Evolutionary conservation across 768 basidiomycete species (phyloP).

Genomic region (Panaeolus cyanescens): DNA sequence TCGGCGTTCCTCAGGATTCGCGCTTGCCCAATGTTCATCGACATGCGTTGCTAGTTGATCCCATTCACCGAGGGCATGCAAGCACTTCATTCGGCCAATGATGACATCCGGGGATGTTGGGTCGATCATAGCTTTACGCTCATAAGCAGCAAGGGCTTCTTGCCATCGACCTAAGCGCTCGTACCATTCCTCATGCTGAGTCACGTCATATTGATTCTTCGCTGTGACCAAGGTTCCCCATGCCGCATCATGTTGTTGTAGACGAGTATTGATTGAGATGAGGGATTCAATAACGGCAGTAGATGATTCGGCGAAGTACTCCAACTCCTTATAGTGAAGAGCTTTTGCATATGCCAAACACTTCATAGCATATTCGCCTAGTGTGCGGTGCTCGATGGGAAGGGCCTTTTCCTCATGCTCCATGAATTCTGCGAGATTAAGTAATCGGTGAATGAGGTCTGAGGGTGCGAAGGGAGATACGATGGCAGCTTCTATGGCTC

Average conservation of each 20-base stretch:
- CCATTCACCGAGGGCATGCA: slow-evolving; percentile 99
- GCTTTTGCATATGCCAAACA: slow-evolving; percentile 97
- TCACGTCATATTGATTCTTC: slow-evolving; percentile 85
- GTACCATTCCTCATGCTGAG: slow-evolving; percentile 97
- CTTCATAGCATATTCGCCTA: slow-evolving; percentile 92
- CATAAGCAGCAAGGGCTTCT: slow-evolving; percentile 86
- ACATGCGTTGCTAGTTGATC: slow-evolving; percentile 86
- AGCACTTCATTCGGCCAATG: slow-evolving; percentile 91
- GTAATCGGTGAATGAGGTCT: slow-evolving; percentile 86
- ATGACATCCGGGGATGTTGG: slow-evolving; percentile 76
- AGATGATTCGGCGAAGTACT: slow-evolving; percentile 92
- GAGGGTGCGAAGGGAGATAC: slow-evolving; percentile 75
- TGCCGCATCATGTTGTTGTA: slow-evolving; percentile 97
- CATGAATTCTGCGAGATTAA: slow-evolving; percentile 98
- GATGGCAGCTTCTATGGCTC: slow-evolving; percentile 85
- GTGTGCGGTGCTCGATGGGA: slow-evolving; percentile 89
- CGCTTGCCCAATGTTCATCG: slow-evolving; percentile 84
- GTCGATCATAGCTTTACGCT: slow-evolving; percentile 75
- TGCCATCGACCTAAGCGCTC: slow-evolving; percentile 96
- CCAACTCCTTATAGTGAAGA: slow-evolving; percentile 96
- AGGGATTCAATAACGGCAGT: slow-evolving; percentile 91
- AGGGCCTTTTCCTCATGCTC: slow-evolving; percentile 97
- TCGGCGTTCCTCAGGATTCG: slow-evolving; percentile 79
- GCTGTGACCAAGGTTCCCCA: slow-evolving; percentile 95
- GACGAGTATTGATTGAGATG: slow-evolving; percentile 93